Base-by-base conservation (phyloP, 371 early-diverging fungal species). In the Mucor velutinosus region DNA sequence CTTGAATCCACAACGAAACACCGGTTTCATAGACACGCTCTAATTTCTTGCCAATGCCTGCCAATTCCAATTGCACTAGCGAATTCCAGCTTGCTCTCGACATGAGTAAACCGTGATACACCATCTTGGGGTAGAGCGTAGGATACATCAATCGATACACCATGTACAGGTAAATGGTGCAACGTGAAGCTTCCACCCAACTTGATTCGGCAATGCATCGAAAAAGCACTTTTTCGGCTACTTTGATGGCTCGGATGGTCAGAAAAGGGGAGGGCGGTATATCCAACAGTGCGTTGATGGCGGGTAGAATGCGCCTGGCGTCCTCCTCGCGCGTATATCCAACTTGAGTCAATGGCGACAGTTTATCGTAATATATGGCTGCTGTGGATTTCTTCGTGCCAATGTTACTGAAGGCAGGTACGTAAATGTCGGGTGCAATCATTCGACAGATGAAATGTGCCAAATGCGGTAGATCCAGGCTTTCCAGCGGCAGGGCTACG, bases 61-160 rank as follows among this genome's bases (percentile, higher is more conserved):
- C 76, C 35, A 80, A 51, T 67, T 80, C 81, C 57, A 80, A 53
- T 25, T 80, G 81, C 2, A 80, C 81, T 32, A 80, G 32, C 11
- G 76, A 76, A 49, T 91, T 90, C 90, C 89, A 91, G 10, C 81
- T 69, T 47, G 87, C 77, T 67, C 90, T 86, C 23, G 88, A 87
- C 33, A 88, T 57, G 27, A 86, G 75, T 41, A 91, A 66, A 35
- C 78, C 77, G 60, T 92, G 90, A 58, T 59, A 58, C 4, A 85
- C 85, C 17, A 90, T 69, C 11, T 88, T 69, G 2, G 93, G 92
- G 72, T 92, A 90, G 55, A 81, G 77, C 2, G 86, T 74, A 32
- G 90, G 90, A 64, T 91, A 92, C 4, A 85, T 75, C 61, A 91
- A 41, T 14, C 87, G 63, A 64, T 93, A 92, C 14, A 87, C 74